Conservation (phyloP, 2,329 filamentous ascomycete species). For the Leptodontidium sp. region DNA sequence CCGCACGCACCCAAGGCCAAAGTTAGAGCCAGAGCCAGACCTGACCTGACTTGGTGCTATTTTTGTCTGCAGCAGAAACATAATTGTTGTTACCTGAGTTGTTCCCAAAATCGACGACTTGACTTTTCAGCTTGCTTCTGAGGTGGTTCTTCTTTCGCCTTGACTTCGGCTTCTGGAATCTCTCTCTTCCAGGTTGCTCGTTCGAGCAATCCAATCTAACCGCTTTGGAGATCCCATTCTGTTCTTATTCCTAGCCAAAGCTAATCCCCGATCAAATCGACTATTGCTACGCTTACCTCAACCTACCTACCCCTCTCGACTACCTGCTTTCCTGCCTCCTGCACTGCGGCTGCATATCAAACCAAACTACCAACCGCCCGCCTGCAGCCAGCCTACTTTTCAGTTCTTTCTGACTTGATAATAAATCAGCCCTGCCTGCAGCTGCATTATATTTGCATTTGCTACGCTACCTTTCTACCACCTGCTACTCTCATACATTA, state of each 20-base stretch:
- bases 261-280: no score
- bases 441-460: neutral
- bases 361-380: neutral
- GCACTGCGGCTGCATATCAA: neutral
- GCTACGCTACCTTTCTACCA: neutral
- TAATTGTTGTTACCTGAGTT: neutral
- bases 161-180: no score
- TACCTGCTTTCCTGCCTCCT: no score
- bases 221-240: no score
- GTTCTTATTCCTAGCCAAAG: no score
- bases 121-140: no score
- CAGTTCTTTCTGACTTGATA: neutral
- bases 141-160: no score
- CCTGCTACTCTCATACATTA: neutral
- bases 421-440: neutral
- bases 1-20: neutral
- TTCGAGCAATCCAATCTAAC: no score
- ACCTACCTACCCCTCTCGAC: no score
- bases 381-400: neutral
- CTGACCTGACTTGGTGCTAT: neutral
- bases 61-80: conserved; percentile 2
- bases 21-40: neutral
- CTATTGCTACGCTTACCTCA: no score
- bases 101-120: neutral
- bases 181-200: no score